Percentiles rank a stretch among this genome's conserved stretches.
phyloP scores from a whole-genome alignment of 192 early-diverging fungal genomes.

The Linnemannia elongata region DNA sequence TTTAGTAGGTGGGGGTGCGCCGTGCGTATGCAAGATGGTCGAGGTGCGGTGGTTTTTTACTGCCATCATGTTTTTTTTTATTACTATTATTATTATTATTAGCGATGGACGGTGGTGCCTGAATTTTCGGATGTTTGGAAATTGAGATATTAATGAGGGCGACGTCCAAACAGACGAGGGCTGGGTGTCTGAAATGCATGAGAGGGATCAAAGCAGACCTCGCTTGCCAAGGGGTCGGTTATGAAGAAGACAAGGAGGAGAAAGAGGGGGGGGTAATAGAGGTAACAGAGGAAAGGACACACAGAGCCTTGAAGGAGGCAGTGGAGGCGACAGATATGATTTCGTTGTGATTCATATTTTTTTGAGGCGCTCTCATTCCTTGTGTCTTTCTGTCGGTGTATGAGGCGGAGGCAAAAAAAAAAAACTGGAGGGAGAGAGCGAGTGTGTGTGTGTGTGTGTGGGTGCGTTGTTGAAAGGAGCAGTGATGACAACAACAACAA shows the following conservation, averaged over 20 bases:
- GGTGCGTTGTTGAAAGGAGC: neutral
- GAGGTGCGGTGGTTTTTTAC: neutral
- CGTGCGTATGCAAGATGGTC: neutral
- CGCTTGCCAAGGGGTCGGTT: neutral
- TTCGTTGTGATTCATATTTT: neutral
- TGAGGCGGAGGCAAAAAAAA: neutral
- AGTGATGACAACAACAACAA: neutral
- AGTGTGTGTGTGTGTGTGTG: too few relatives aligned
- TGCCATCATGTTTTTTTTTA: neutral
- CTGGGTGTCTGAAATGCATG: neutral
- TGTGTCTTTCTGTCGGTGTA: neutral
- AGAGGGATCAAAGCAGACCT: neutral
- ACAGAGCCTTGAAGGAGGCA: neutral
- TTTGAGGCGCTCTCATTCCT: neutral
- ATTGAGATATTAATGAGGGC: neutral
- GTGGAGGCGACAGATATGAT: neutral
- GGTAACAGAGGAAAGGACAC: neutral
- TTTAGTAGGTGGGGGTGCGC: neutral
- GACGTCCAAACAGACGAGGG: neutral
- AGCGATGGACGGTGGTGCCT: constrained; percentile 1
- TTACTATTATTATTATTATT: neutral
- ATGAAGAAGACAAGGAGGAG: neutral
- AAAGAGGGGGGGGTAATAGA: neutral
- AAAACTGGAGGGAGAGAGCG: neutral
- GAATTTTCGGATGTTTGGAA: constrained; percentile 10